phyloP scores from a whole-genome alignment of 805 yeast species.

The Lipomyces japonicus region DNA sequence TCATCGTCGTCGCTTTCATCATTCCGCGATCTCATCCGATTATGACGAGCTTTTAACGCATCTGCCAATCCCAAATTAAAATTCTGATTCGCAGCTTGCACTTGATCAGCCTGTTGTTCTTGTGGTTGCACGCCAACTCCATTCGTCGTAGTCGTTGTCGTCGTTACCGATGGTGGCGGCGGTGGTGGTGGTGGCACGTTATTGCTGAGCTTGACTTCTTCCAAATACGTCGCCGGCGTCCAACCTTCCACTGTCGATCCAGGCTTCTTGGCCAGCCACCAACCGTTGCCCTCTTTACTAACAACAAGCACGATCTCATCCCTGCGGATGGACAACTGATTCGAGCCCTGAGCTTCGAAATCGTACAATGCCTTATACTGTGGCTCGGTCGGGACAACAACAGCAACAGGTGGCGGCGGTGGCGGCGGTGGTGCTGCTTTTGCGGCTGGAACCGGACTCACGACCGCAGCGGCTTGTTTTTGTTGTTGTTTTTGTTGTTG shows the following conservation, averaged over 20 bases:
- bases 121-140: constrained; percentile 8
- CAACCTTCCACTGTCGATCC: constrained; percentile 65
- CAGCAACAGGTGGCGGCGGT: constrained; percentile 74
- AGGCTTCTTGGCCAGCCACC: constrained; percentile 80
- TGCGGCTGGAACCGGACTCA: constrained; percentile 10
- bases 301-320: constrained; percentile 72
- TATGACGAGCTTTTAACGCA: constrained; percentile 71
- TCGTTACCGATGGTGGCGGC: constrained; percentile 33
- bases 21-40: constrained; percentile 62
- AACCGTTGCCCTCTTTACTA: constrained; percentile 76
- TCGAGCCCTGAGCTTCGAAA: constrained; percentile 81
- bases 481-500: constrained; percentile 5
- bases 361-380: constrained; percentile 83
- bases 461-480: constrained; percentile 1
- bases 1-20: constrained; percentile 49
- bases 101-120: constrained; percentile 10
- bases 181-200: constrained; percentile 31
- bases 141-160: constrained; percentile 9
- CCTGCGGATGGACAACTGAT: constrained; percentile 71
- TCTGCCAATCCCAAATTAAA: constrained; percentile 53
- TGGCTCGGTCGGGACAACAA: constrained; percentile 64
- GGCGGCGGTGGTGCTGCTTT: constrained; percentile 37
- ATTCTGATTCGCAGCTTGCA: constrained; percentile 4
- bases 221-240: constrained; percentile 94
- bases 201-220: constrained; percentile 32